These are phyloP conservation scores for Phytopythium aichiense DNA, from an alignment of 352 stramenopile species.

Conservation along the genomic window DNA sequence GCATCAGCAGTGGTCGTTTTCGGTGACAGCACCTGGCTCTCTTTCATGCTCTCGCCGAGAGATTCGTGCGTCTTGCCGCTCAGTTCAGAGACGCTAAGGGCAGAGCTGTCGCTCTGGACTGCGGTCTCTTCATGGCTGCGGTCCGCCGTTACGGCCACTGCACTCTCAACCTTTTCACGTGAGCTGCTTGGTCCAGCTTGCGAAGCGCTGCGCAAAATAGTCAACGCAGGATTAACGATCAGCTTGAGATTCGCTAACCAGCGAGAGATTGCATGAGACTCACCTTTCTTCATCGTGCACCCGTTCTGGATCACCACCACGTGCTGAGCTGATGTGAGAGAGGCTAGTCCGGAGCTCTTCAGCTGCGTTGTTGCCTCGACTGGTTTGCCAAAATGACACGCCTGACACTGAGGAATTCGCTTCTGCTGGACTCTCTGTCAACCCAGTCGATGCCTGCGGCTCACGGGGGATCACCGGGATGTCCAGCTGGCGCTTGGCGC, in stretches of 20 bases:
- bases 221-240: background rate
- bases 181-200: background rate
- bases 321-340: background rate
- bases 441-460: background rate
- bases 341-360: background rate
- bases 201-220: background rate
- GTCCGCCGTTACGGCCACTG: background rate
- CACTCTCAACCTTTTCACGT: background rate
- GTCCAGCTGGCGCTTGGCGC: constrained; percentile 24
- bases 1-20: background rate
- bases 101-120: background rate
- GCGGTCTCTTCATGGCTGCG: background rate
- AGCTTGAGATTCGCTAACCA: background rate
- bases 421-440: background rate
- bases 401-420: background rate
- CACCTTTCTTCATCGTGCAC: background rate
- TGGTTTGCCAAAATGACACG: background rate
- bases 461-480: constrained; percentile 15
- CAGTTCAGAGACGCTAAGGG: background rate
- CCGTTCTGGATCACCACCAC: background rate
- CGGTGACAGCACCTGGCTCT: constrained; percentile 1
- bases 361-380: background rate
- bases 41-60: background rate
- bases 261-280: background rate
- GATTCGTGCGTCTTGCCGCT: background rate